Percentiles rank a stretch among this genome's conserved stretches.
Conservation (phyloP, 176 grass and related monocot species). For the Dactylis glomerata region DNA sequence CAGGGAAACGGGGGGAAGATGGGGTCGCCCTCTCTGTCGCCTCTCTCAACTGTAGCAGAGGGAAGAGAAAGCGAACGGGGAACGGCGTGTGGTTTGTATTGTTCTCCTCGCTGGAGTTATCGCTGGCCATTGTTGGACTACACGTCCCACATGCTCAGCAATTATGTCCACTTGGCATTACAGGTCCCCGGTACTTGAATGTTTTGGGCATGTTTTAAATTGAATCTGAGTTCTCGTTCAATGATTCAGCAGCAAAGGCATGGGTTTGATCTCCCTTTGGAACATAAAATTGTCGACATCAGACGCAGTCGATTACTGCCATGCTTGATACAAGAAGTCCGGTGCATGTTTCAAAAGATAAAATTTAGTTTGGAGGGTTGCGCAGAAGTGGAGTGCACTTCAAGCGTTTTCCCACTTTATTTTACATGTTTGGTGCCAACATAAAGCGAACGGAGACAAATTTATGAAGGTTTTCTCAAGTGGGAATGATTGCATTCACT, state of each 20-base stretch:
- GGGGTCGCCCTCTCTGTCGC: too few species aligned
- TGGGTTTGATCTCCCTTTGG: neutral
- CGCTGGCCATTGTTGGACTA: neutral
- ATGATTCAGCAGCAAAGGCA: neutral
- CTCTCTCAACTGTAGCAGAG: too few species aligned
- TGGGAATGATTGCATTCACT: neutral
- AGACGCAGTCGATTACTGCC: neutral
- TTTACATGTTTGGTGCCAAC: neutral
- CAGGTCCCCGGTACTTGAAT: neutral
- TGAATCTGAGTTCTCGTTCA: neutral
- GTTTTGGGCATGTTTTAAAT: neutral
- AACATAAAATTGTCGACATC: neutral
- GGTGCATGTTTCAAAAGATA: neutral
- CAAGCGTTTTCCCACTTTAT: neutral
- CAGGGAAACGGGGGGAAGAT: too few species aligned
- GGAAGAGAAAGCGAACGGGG: too few species aligned
- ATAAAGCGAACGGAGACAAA: neutral
- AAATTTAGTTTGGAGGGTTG: neutral
- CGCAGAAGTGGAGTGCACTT: slow-evolving; percentile 11
- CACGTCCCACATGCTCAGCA: neutral
- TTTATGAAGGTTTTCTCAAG: neutral
- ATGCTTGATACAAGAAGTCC: neutral
- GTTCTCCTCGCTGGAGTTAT: neutral
- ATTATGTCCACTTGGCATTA: neutral
- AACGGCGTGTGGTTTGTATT: neutral